Evolutionary conservation across 2,329 filamentous ascomycete species (phyloP), one percentile per base, ranked within the genome.

Genomic region (Sporothrix curviconia): DNA sequence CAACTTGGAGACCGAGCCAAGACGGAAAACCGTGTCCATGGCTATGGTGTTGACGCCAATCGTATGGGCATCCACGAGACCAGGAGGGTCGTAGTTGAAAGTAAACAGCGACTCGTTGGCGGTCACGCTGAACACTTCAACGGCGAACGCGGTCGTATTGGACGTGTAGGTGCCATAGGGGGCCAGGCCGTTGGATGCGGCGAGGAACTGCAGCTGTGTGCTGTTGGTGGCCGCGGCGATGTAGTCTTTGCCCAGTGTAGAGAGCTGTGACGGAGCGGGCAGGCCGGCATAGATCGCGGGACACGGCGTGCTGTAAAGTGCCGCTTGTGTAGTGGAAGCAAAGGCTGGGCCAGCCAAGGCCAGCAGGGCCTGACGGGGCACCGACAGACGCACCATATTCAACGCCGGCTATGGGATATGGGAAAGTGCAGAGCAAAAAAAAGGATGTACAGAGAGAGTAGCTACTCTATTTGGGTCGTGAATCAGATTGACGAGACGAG

Each of bases 1-100:
- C 2, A 73, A 52, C 58, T 73, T 73, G 0, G 70, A 68, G 1
- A 69, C 63, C 55, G 69, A 72, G 0, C 68, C 71, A 6, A 73
- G 67, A 2, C 70, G 63, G 37, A 67, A 72, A 14, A 72, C 61
- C 3, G 71, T 72, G 19, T 72, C 57, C 19, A 66, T 58, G 14
- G 70, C 64, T 24, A 73, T 51, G 30, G 19, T 12, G 12, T 37
- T n/a, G 6, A 58, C 56, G 19, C 56, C 59, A 8, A 53, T 50
- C 0, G 44, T 49, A 14, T 32, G 54, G 7, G 40, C 15, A 7
- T 22, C 22, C 4, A 25, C 19, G 1, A 57, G 39, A 19, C 36
- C 24, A 1, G 34, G 32, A 2, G 37, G 37, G 30, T 30, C 19
- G 32, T 46, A 44, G 47, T 42, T 40, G 47, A 25, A 57, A 1